Percentiles rank a stretch among this genome's conserved stretches.
These are phyloP conservation scores for Cercospora sp. DNA, from an alignment of 2,329 filamentous ascomycete genomes.

Conservation along the genomic window DNA sequence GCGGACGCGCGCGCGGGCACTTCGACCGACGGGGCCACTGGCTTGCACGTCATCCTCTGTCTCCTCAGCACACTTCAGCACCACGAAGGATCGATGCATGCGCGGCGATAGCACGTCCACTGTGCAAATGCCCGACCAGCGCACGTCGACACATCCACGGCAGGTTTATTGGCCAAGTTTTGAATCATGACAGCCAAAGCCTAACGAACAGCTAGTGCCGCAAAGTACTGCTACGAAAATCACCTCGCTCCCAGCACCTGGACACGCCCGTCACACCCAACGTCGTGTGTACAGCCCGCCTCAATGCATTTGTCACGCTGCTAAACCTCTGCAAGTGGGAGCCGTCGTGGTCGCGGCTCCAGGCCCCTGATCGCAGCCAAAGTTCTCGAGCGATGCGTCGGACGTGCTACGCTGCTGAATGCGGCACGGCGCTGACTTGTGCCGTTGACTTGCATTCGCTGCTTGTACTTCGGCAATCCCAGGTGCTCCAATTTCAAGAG, in stretches of 20 bases:
- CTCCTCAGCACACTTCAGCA: neutral
- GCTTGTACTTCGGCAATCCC: slow-evolving; percentile 7
- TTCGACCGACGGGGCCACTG: neutral
- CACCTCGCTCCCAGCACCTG: neutral
- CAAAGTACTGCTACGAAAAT: neutral
- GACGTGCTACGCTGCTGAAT: neutral
- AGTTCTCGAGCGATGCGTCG: neutral
- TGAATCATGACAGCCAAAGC: neutral
- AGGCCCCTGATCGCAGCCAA: neutral
- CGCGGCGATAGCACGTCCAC: neutral
- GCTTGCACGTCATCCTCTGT: neutral
- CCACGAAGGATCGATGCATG: neutral
- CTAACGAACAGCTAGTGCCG: neutral
- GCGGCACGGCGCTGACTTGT: neutral
- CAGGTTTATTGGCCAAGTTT: neutral
- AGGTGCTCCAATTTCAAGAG: neutral
- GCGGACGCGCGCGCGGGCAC: neutral
- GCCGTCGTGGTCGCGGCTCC: neutral
- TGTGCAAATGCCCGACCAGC: neutral
- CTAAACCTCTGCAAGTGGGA: neutral
- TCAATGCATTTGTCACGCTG: neutral
- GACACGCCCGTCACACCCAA: neutral
- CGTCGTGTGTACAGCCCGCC: neutral
- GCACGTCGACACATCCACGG: neutral
- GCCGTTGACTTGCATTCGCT: neutral